Conservation (phyloP, 163 green algal genomes). For the Scenedesmus sp. region DNA sequence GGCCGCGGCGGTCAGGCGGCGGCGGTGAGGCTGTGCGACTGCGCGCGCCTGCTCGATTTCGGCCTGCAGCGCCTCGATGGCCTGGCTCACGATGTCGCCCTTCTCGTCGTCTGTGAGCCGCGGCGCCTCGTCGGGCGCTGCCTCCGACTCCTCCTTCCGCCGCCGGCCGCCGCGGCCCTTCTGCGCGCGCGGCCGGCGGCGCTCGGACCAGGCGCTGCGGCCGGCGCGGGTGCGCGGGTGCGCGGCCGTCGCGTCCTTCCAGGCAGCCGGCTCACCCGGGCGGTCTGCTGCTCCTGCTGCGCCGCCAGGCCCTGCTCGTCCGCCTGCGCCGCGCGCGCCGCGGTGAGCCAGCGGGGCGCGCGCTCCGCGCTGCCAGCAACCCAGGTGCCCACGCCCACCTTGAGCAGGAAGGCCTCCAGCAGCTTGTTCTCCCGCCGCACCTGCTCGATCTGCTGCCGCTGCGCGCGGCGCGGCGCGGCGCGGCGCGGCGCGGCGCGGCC, state of each 20-base stretch:
- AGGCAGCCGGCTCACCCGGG: too few species aligned
- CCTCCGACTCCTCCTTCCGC: conserved; percentile 46
- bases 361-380: conserved; percentile 25
- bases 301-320: conserved; percentile 12
- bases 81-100: conserved; percentile 68
- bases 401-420: conserved; percentile 59
- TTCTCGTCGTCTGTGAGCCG: conserved; percentile 74
- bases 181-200: too few species aligned
- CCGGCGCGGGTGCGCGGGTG: too few species aligned
- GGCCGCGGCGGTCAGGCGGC: too few species aligned
- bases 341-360: background rate
- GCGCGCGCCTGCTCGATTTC: conserved; percentile 59
- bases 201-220: too few species aligned
- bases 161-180: conserved; percentile 50
- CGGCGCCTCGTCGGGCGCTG: conserved; percentile 40
- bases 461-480: too few species aligned
- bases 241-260: too few species aligned
- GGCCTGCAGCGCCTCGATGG: conserved; percentile 70
- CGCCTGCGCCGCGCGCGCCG: too few species aligned
- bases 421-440: conserved; percentile 68
- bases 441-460: conserved; percentile 68
- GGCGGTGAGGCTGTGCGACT: too few species aligned
- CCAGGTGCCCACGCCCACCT: conserved; percentile 41
- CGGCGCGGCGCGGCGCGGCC: too few species aligned
- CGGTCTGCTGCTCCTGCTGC: conserved; percentile 16